Evolutionary conservation across 768 basidiomycete species (phyloP), one percentile per base, ranked within the genome.

Genomic region (Boletus patriciae): DNA sequence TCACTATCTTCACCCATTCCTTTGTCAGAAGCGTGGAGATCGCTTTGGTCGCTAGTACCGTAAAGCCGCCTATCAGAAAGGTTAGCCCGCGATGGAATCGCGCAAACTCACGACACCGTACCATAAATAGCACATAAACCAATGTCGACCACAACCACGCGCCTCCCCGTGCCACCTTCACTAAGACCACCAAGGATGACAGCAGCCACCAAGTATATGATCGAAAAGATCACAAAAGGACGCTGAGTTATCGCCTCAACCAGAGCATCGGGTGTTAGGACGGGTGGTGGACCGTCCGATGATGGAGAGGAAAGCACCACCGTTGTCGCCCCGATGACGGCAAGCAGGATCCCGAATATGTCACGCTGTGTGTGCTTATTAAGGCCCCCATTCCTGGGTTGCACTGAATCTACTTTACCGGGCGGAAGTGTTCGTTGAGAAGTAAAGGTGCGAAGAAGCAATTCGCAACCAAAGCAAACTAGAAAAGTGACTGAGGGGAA

Each of bases 391-490:
- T 27, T 50, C 51, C 41, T 33, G 33, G 38, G 48, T 27, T 23
- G 12, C 42, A 57, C 16, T 48, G 21, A 27, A 67, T 54, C 60
- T 16, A 67, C 61, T 72, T 70, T 68, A 87, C 87, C 74, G 81
- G 87, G 36, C 88, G 86, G 68, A 99, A 95, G 6, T 81, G 82
- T 73, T 98, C 92, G 10, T 83, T 78, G 11, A 93, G 79, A 66
- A 98, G 82, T 3, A 93, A 64, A 16, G 96, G 96, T 1, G 95
- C 93, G 61, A 98, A 94, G 40, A 94, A 78, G 66, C 94, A 98
- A 70, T 98, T 98, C 15, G 96, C 92, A 57, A 96, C 86, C n/a
- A 98, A 78, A 3, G 94, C 93, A 71, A 93, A 90, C 86, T 93
- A 52, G 19, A 42, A 19, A n/a, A 34, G 6, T 8, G 5, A 38